Base-by-base conservation (phyloP, 306 rosid genomes). In the Elaeagnus macrophylla region DNA sequence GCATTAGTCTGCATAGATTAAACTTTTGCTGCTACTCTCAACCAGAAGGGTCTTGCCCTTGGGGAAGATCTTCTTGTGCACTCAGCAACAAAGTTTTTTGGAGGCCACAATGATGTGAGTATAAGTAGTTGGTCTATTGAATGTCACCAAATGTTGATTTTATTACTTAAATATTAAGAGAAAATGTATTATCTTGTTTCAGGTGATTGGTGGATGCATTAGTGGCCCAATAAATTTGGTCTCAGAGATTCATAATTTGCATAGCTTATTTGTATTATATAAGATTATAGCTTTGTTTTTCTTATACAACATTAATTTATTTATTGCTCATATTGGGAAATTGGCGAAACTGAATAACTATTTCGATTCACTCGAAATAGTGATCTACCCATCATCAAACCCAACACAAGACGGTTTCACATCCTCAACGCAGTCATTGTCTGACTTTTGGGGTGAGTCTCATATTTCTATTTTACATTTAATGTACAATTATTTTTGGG, bases 71-170 rank as follows among this genome's bases (percentile, higher is more conserved):
- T 86, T 68, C 72, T 80, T 64, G 12, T 90, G 51, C 97, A 90
- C 69, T 90, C 97, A 51, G 83, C 81, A 47, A 90, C 97, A 1
- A 90, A 90, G 64, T 90, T 81, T 78, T 70, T 90, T 57, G 89
- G 81, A 53, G 97, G 97, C 53, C 97, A 90, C 78, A 83, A 90
- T 71, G 97, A 90, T 68, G 97, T 90, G 80, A 71, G 82, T 60
- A 48, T 7, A 38, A 49, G 40, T 36, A 60, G 55, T 53, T 38
- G 12, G 39, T 18, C 12, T 51, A 11, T 63, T 18, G 50, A 11
- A 46, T 49, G 32, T 25, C 32, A 25, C 32, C 32, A 1, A 25
- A 25, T 25, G 2, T 25, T 54, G 17, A 17, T 15, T 42, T 7
- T 55, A 35, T 12, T 14, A n/a, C 48, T 19, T 61, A 45, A 62